Conservation (phyloP, 164 flowering plant species). For the Liquidambar formosana region DNA sequence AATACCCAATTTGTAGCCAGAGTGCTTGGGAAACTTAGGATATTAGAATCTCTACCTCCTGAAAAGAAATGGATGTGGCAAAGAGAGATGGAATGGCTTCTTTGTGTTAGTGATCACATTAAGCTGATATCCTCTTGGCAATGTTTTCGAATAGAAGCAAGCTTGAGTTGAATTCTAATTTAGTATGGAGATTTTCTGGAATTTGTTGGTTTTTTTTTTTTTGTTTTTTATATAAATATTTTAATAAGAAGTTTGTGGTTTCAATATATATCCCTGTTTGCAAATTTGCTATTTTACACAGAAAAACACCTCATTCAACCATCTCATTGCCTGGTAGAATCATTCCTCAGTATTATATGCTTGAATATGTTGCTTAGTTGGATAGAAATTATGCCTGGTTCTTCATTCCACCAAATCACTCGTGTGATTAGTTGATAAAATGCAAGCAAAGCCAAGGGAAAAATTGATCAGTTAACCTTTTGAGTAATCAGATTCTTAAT, state of each 20-base stretch:
- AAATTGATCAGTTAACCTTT: background rate
- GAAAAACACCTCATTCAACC: no score
- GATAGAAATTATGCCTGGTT: no score
- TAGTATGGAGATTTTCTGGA: background rate
- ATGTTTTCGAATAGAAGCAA: conserved; percentile 64
- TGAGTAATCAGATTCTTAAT: background rate
- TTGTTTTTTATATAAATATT: background rate
- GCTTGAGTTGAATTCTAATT: conserved; percentile 41
- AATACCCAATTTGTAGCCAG: conserved; percentile 33
- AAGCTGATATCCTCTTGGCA: conserved; percentile 62
- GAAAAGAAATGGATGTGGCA: no score
- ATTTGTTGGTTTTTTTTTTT: no score
- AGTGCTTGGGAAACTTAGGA: conserved; percentile 62
- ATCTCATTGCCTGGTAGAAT: no score
- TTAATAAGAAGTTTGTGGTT: background rate
- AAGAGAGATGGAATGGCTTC: no score
- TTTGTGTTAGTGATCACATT: conserved; percentile 62
- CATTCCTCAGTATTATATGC: no score
- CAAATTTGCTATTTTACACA: no score
- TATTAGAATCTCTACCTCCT: no score
- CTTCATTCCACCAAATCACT: background rate
- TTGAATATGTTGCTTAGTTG: no score
- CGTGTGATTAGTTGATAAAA: background rate
- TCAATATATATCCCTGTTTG: no score
- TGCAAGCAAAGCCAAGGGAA: no score